phyloP scores from a whole-genome alignment of 225 moss, liverwort and hornwort genomes.

The Straminergon stramineum region DNA sequence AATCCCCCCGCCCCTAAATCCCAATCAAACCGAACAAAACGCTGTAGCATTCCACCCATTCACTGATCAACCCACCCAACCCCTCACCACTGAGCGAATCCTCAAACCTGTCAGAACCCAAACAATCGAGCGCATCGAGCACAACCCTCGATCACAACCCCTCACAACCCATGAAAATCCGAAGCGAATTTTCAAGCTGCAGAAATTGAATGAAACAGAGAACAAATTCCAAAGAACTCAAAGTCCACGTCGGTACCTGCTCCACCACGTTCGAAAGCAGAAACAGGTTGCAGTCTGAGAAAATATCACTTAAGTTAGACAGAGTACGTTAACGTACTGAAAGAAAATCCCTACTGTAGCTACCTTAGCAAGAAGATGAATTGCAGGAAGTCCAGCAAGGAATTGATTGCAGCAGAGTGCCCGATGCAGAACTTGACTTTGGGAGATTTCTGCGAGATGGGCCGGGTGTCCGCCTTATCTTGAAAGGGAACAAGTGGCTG shows the following conservation, averaged over 20 bases:
- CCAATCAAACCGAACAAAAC: not conserved
- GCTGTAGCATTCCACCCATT: not conserved
- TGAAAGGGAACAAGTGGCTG: constrained; percentile 10
- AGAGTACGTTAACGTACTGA: not conserved
- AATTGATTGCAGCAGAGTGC: not conserved
- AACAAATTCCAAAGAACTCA: not conserved
- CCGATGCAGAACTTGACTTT: not conserved
- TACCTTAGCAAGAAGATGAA: too few species aligned
- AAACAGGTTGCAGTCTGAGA: not conserved
- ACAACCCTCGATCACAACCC: not conserved
- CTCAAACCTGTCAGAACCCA: not conserved
- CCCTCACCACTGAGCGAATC: not conserved
- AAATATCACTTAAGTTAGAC: too few species aligned
- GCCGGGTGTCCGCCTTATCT: not conserved
- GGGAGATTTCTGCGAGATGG: not conserved
- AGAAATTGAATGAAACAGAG: not conserved
- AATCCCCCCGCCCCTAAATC: not conserved
- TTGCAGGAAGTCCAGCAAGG: not conserved
- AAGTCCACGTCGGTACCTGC: not conserved
- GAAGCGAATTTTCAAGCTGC: not conserved
- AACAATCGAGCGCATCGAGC: not conserved
- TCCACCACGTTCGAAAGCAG: not conserved
- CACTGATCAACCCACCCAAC: not conserved
- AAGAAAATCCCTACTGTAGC: too few species aligned
- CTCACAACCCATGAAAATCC: not conserved